Evolutionary conservation across 352 stramenopile species (phyloP), one percentile per base, ranked within the genome.

Genomic region (Phytophthora tentaculata): DNA sequence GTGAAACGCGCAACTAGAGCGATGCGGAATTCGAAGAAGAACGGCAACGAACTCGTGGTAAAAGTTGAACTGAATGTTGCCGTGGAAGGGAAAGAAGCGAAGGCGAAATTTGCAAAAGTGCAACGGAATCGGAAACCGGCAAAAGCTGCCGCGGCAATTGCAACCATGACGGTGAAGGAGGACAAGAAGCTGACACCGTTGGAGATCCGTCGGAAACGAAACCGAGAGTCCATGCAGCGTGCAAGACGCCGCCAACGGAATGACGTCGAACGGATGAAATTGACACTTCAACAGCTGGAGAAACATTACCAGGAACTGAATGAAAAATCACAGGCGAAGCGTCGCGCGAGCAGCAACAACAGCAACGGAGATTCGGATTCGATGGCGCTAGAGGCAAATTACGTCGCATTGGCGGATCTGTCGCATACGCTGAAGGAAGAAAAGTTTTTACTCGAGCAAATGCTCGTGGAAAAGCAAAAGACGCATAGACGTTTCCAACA

Each of bases 391-490:
- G 78, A 89, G 17, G 71, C 79, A 6, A 68, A 87, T 43, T 91
- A 89, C 63, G 79, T 77, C 16, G 71, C 70, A 5, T 58, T 89
- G 47, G 80, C 83, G 1, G 83, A 88, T 43, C 48, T 86, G 16
- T 89, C 83, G 14, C 77, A 83, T 44, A 74, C 67, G 32, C 64
- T 89, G 14, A 83, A 89, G 66, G 77, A 86, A 24, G 80, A 91
- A 37, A 86, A 87, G 57, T 89, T 82, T 49, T 28, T 84, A 44
- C 60, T 86, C 29, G 76, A 86, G 29, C 73, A 81, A 50, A 77
- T 83, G 73, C 48, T 86, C 56, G 75, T 76, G 41, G 79, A 86
- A 20, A 82, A 83, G 55, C 71, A 77, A 47, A 86, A 86, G 56
- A 77, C 73, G 3, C 68, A 77, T 37, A 58, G 71, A 19, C 68